A percentile compares a stretch with the other conserved stretches of the same genome.
Evolutionary conservation across 73 alveolate genomes (phyloP).

Genomic region (Paramecium sexaurelia): DNA sequence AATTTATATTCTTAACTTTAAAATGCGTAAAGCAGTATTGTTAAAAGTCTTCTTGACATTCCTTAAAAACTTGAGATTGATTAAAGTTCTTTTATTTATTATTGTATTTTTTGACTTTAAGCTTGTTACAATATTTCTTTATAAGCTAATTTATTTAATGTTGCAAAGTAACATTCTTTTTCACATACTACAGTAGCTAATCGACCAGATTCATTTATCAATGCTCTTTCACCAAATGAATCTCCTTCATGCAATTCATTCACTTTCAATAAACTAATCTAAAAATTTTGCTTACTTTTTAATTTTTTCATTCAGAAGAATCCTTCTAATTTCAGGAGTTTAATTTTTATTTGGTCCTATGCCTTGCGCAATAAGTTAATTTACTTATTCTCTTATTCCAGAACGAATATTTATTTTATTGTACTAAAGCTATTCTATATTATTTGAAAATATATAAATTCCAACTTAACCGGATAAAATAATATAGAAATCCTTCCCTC

Average conservation of each 20-base stretch:
- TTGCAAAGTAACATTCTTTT: slow-evolving; percentile 35
- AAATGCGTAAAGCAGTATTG: slow-evolving; percentile 19
- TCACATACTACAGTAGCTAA: slow-evolving; percentile 66
- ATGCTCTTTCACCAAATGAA: slow-evolving; percentile 68
- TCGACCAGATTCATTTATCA: slow-evolving; percentile 64
- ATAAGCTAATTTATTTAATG: slow-evolving; percentile 35
- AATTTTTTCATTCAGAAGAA: slow-evolving; percentile 12
- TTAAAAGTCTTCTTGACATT: background rate
- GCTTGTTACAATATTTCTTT: slow-evolving; percentile 38
- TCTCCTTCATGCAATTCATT: slow-evolving; percentile 60
- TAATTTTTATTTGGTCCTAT: background rate
- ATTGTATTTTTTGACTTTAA: background rate
- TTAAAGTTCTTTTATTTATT: background rate
- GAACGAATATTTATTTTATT: background rate
- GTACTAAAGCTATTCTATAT: background rate
- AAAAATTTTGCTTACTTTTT: background rate
- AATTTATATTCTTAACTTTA: background rate
- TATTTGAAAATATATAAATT: slow-evolving; percentile 27
- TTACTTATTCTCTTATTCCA: background rate
- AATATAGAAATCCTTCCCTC: slow-evolving; percentile 53
- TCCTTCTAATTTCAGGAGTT: background rate
- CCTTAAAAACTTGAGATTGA: background rate
- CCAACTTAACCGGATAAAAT: slow-evolving; percentile 63
- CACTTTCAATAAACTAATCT: slow-evolving; percentile 18
- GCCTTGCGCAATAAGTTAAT: background rate